A percentile compares a stretch with the other conserved stretches of the same genome.
These are phyloP conservation scores for Lagenaria siceraria DNA, from an alignment of 306 rosid species.

Conservation along the genomic window DNA sequence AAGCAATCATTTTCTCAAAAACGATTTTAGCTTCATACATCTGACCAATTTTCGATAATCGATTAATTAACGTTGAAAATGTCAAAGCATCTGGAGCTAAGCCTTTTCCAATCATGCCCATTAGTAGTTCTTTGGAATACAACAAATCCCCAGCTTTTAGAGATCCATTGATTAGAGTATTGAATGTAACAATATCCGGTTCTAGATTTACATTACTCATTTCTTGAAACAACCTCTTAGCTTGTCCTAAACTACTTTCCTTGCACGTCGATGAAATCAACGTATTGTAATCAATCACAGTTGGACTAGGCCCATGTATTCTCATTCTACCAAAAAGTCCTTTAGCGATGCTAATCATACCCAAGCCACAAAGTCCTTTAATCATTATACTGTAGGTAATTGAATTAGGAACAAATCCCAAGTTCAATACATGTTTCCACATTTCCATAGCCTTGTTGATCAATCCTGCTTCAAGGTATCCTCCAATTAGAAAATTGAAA, in stretches of 20 bases:
- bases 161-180: slow-evolving; percentile 48
- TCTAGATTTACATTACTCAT: slow-evolving; percentile 27
- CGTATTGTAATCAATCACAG: slow-evolving; percentile 38
- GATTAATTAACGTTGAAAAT: slow-evolving; percentile 46
- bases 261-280: slow-evolving; percentile 53
- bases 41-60: slow-evolving; percentile 45
- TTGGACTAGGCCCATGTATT: slow-evolving; percentile 44
- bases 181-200: slow-evolving; percentile 51
- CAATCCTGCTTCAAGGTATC: slow-evolving; percentile 34
- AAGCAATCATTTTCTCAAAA: slow-evolving; percentile 46
- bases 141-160: slow-evolving; percentile 56
- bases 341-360: slow-evolving; percentile 49
- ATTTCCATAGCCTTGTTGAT: slow-evolving; percentile 32
- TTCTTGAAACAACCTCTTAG: slow-evolving; percentile 54
- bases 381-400: slow-evolving; percentile 46
- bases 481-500: slow-evolving; percentile 48
- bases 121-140: slow-evolving; percentile 38
- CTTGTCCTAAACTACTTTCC: slow-evolving; percentile 66
- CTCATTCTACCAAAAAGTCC: slow-evolving; percentile 52
- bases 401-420: slow-evolving; percentile 42
- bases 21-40: slow-evolving; percentile 47
- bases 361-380: slow-evolving; percentile 73
- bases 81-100: slow-evolving; percentile 47
- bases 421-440: slow-evolving; percentile 40
- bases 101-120: slow-evolving; percentile 39